Base-by-base conservation (phyloP, 78 protist species). In the Anaeramoeba ignava region DNA sequence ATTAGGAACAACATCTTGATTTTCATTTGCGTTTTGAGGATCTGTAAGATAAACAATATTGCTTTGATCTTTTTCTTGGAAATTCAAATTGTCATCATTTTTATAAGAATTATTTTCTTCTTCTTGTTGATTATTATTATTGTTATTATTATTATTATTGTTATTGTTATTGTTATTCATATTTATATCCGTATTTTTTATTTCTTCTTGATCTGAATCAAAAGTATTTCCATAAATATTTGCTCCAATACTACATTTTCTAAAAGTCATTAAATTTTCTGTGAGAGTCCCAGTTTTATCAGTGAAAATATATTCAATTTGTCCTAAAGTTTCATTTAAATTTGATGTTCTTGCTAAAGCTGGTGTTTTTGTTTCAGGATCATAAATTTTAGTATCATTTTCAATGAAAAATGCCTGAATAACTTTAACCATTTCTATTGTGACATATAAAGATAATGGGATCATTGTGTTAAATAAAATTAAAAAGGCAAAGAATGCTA, bases 301-400 rank as follows among this genome's bases (percentile, higher is more conserved):
- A 27, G 73, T 54, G 73, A 54, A 54, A 54, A 54, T 54, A 54
- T 54, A 54, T 54, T 54, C 73, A 54, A 54, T 54, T 54, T 54
- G 73, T 27, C 96, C 96, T 1, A 95, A 86, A 82, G 95, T 95
- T 39, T 94, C 97, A 82, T 93, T 93, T 39, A 95, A 87, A 41
- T 81, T 85, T 1, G 92, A 42, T 2, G 95, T 94, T 73, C 92
- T 85, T 42, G 93, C 94, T 38, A 54, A 17, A 17, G 73, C 73
- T 27, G 17, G 17, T 54, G 8, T 54, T 8, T 54, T 54, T 54
- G 73, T 54, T 54, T 54, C 73, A 8, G 8, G 8, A 54, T 54
- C 73, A 54, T 54, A 54, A 8, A 54, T 27, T 54, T 54, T 17
- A 8, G 17, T 27, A 54, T 54, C 73, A 8, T 17, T 27, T 27